Conservation (phyloP, 768 basidiomycete genomes). For the Amanita phalloides region DNA sequence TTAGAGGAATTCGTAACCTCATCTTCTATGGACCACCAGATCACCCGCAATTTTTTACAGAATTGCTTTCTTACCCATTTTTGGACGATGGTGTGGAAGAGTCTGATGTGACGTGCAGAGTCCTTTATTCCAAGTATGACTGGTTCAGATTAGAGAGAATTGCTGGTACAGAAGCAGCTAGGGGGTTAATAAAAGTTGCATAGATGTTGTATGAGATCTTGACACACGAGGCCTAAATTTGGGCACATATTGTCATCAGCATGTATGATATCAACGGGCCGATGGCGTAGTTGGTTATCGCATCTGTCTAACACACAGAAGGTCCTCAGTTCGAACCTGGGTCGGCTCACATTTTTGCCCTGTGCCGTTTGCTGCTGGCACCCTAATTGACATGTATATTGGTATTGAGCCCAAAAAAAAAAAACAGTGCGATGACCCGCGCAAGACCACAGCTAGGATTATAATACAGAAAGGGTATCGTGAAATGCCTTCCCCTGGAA, state of each 20-base stretch:
- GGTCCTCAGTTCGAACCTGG: slow-evolving; percentile 27
- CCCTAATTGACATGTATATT: neutral
- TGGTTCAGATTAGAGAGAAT: slow-evolving; percentile 82
- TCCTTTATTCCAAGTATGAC: slow-evolving; percentile 85
- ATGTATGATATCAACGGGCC: slow-evolving; percentile 14
- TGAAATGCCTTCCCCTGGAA: neutral
- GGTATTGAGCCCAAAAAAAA: no score
- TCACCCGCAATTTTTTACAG: slow-evolving; percentile 87
- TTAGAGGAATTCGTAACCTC: slow-evolving; percentile 86
- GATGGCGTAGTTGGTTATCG: slow-evolving; percentile 81
- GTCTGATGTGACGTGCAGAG: slow-evolving; percentile 72
- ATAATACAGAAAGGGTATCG: slow-evolving; percentile 11
- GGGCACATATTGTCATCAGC: neutral
- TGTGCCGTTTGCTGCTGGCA: neutral
- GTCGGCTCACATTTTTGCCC: slow-evolving; percentile 17
- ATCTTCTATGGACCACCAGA: slow-evolving; percentile 91
- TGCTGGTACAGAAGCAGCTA: slow-evolving; percentile 41
- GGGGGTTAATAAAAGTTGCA: slow-evolving; percentile 27
- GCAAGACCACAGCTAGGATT: neutral
- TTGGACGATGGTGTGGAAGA: slow-evolving; percentile 81
- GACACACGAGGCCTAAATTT: neutral
- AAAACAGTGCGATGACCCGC: no score
- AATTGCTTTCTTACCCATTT: slow-evolving; percentile 86
- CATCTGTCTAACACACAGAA: slow-evolving; percentile 78
- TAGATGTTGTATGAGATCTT: neutral